These are phyloP conservation scores for Panicum miliaceum DNA, from an alignment of 176 grass and related monocot genomes.

Conservation along the genomic window DNA sequence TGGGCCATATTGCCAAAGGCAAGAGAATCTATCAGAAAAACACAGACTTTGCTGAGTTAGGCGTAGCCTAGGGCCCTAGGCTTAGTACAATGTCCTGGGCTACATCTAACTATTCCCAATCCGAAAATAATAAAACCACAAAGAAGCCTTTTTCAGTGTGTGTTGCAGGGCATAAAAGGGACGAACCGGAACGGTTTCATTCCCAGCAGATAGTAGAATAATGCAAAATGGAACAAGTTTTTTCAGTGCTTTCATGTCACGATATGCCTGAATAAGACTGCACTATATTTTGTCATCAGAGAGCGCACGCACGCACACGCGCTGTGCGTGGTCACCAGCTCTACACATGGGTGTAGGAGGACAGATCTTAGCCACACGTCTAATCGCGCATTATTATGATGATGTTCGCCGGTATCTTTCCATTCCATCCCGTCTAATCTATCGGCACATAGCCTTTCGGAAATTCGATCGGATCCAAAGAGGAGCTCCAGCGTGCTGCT, in stretches of 20 bases:
- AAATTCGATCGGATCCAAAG: conserved; percentile 44
- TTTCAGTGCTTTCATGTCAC: conserved; percentile 26
- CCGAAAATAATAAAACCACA: conserved; percentile 21
- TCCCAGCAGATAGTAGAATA: not conserved
- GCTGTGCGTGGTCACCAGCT: not conserved
- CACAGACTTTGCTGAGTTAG: not conserved
- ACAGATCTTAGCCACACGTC: conserved; percentile 45
- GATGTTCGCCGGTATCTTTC: conserved; percentile 45
- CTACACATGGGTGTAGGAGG: not conserved
- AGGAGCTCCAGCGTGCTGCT: not conserved
- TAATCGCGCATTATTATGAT: conserved; percentile 42
- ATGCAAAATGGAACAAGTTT: not conserved
- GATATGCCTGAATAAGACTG: conserved; percentile 26
- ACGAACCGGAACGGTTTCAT: not conserved
- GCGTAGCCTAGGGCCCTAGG: not conserved
- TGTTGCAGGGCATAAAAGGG: not conserved
- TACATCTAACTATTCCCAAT: not conserved
- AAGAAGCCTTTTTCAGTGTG: not conserved
- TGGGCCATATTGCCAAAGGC: conserved; percentile 18
- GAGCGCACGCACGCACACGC: not conserved
- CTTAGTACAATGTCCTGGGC: conserved; percentile 9
- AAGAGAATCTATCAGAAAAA: not conserved
- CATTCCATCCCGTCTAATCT: conserved; percentile 26
- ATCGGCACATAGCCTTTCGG: conserved; percentile 32
- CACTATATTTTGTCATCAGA: not conserved